phyloP scores from a whole-genome alignment of 139 green algal species.

The Chlorella ohadii region DNA sequence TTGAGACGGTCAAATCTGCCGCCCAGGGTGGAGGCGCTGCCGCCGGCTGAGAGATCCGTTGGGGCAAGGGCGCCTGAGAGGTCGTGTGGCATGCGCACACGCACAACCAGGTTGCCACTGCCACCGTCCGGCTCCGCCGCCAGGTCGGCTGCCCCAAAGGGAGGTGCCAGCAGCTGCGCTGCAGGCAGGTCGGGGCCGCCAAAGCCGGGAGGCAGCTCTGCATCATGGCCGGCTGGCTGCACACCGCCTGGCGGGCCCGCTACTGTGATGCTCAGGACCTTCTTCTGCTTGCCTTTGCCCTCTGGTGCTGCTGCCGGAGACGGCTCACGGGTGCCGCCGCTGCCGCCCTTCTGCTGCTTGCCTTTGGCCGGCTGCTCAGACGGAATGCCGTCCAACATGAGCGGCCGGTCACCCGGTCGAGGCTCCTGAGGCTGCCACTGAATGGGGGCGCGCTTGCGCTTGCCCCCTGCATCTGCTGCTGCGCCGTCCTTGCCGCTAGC shows the following conservation, averaged over 20 bases:
- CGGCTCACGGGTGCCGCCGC: neutral
- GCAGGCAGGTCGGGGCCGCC: neutral
- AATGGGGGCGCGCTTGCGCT: constrained; percentile 24
- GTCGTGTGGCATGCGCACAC: neutral
- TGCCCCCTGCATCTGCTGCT: neutral
- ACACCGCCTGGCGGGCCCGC: neutral
- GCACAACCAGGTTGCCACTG: neutral
- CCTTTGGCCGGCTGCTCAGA: neutral
- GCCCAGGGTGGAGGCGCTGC: neutral
- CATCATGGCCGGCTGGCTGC: neutral
- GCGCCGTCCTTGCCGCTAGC: no score
- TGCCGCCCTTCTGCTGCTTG: neutral
- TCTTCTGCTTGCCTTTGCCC: constrained; percentile 4
- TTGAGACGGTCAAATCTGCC: no score
- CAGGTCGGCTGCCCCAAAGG: neutral
- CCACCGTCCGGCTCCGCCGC: no score
- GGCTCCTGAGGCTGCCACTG: constrained; percentile 24
- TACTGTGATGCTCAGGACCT: neutral
- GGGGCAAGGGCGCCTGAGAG: neutral
- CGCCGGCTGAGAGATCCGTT: neutral
- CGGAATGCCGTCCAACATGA: neutral
- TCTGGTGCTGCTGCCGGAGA: neutral
- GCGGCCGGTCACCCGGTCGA: neutral
- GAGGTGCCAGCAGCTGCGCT: neutral
- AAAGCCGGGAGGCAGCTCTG: neutral